These are phyloP conservation scores for Schizothecium vesticola DNA, from an alignment of 495 filamentous ascomycete genomes.

Conservation along the genomic window DNA sequence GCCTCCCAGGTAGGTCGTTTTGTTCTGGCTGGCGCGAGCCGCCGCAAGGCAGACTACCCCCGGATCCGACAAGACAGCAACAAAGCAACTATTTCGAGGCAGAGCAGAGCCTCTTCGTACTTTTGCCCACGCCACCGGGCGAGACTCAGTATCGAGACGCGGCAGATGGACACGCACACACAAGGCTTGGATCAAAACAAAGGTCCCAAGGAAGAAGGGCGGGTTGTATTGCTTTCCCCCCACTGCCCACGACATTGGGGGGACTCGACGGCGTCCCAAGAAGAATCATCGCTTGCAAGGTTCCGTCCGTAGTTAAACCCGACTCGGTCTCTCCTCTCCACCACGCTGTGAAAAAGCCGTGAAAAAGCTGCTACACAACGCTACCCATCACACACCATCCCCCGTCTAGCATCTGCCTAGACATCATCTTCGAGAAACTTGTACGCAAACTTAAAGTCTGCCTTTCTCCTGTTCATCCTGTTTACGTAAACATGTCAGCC, in stretches of 20 bases:
- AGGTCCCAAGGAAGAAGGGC: not conserved
- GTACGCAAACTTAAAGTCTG: constrained; percentile 97
- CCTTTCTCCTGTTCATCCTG: constrained; percentile 99
- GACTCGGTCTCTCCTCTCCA: not conserved
- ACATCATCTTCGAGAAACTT: constrained; percentile 56
- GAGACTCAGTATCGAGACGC: not conserved
- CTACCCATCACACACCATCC: not conserved
- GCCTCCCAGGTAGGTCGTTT: not conserved
- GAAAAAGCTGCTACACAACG: not conserved
- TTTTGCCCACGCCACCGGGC: not conserved
- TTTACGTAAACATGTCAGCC: constrained; percentile 1
- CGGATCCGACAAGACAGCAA: not conserved
- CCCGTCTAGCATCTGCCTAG: not conserved
- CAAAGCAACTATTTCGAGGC: not conserved
- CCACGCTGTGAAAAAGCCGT: not conserved
- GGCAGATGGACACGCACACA: not conserved
- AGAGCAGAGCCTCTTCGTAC: not conserved
- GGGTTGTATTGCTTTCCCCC: not conserved
- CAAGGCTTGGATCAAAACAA: not conserved
- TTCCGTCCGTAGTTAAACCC: not conserved
- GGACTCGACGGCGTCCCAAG: not conserved
- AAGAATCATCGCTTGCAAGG: not conserved
- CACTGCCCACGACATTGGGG: not conserved
- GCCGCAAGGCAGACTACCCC: not conserved
- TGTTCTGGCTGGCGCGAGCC: not conserved